Evolutionary conservation across 1,284 basidiomycete species (phyloP), one percentile per base, ranked within the genome.

Genomic region (Phlebopus sp.): DNA sequence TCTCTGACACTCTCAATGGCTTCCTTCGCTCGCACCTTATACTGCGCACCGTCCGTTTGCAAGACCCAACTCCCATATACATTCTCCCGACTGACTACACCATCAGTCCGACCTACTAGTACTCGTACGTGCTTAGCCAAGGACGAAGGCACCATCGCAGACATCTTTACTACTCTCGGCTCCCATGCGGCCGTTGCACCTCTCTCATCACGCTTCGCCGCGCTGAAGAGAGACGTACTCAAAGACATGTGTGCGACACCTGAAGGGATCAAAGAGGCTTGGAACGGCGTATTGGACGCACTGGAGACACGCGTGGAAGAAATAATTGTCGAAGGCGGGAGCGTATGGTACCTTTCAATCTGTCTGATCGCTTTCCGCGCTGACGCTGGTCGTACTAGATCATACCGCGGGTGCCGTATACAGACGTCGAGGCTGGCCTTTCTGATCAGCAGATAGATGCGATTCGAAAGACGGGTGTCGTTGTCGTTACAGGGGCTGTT

Each of bases 401-500:
- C n/a, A 72, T 88, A 15, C 81, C 85, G 3, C 66, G 73, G 34
- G 60, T 86, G 1, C 56, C 68, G 0, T 86, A 78, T 54, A 56
- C 65, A 0, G 77, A 81, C 13, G 59, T 89, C 2, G 55, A 69
- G 37, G 57, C 55, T 1, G 75, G 78, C 0, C 52, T 74, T 35
- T 74, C 69, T 0, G 59, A 66, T 8, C 62, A 64, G 6, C 70
- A 78, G 54, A 59, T 73, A 18, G 59, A 69, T 1, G 56, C 60
- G 3, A 75, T 90, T 57, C 82, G 77, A 59, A 69, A 68, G 46
- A 69, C 72, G 1, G 88, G 88, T 2, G 74, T 77, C 4, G 73
- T 84, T 7, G 70, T 90, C 31, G 69, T 90, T 8, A 75, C 73
- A 31, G 79, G 79, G 6, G 85, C 77, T 4, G 74, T 90, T 1